These are phyloP conservation scores for Talaromyces proteolyticus DNA, from an alignment of 495 filamentous ascomycete genomes.

Conservation along the genomic window DNA sequence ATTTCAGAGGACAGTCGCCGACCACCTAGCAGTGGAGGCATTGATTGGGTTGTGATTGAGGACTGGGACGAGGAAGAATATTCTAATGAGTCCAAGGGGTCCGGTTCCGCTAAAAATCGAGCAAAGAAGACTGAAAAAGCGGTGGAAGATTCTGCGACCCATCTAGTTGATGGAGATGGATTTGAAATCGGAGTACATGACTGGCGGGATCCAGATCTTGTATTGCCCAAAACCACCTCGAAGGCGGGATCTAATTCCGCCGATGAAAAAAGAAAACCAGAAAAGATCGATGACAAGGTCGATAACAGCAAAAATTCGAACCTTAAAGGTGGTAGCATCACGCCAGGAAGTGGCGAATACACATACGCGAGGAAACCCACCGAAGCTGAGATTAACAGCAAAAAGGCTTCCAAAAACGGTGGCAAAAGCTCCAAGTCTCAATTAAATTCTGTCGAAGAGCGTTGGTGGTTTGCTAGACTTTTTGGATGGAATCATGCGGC, in stretches of 20 bases:
- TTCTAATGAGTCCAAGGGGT: conserved; percentile 19
- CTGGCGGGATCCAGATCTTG: conserved; percentile 82
- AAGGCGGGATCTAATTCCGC: conserved; percentile 20
- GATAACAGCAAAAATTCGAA: conserved; percentile 17
- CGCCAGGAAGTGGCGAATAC: conserved; percentile 76
- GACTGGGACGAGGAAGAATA: conserved; percentile 57
- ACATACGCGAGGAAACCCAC: conserved; percentile 27
- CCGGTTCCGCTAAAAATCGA: conserved; percentile 15
- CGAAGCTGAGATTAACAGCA: neutral
- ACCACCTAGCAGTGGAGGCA: conserved; percentile 75
- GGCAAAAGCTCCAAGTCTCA: neutral
- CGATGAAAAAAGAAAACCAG: conserved; percentile 5
- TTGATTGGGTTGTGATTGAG: conserved; percentile 70
- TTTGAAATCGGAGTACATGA: conserved; percentile 93
- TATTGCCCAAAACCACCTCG: conserved; percentile 32
- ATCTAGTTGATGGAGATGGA: conserved; percentile 47
- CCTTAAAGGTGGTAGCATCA: conserved; percentile 64
- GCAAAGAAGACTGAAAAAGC: conserved; percentile 15
- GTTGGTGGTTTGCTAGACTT: conserved; percentile 38
- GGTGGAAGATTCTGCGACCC: conserved; percentile 7
- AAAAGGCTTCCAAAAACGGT: neutral
- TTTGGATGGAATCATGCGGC: conserved; percentile 25
- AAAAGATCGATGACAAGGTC: conserved; percentile 12
- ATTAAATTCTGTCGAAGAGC: conserved; percentile 6
- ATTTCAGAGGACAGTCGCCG: conserved; percentile 51